Evolutionary conservation across 371 early-diverging fungal genomes (phyloP), one percentile per base, ranked within the genome.

Genomic region (Sporodiniella umbellata): DNA sequence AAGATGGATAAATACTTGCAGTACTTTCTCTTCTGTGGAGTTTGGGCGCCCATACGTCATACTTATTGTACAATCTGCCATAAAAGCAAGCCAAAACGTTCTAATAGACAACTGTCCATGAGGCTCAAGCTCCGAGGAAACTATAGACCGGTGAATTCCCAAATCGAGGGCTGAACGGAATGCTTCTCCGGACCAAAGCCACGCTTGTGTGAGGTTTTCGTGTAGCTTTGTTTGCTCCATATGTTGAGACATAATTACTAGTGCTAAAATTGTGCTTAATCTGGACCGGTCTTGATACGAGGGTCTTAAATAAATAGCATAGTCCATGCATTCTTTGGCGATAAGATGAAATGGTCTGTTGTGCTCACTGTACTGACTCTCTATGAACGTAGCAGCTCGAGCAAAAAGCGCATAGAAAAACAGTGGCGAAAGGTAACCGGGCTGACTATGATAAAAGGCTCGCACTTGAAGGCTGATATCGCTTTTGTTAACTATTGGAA

Each of bases 401-500:
- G 71, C 58, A 60, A 71, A 68, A n/a, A 71, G 47, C 12, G 75
- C 65, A 37, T 65, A 66, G 26, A 71, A 68, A 18, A 71, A 71
- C 4, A 75, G 48, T 0, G 72, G 75, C 0, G 75, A 71, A 1
- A 75, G 56, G 30, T 51, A 66, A 4, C 55, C 58, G 2, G 28
- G 33, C 30, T 47, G 8, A 15, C 52, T 33, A 7, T 39, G 39
- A 33, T 33, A 8, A 10, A 66, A 53, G 1, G 24, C 11, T 8
- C 57, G 28, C 11, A 65, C 48, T 21, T 75, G 63, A 0, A 38
- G 18, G 7, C 48, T 17, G 35, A 85, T 62, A 0, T 60, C 49
- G 7, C 33, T 28, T 30, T 70, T 66, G 42, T 70, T 62, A 26
- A 85, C 45, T 35, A 83, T 56, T 2, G 85, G 83, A 17, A 71